Percentiles rank a stretch among this genome's conserved stretches.
These are phyloP conservation scores for Gnaphalium uliginosum DNA, from an alignment of 129 eudicot genomes.

Conservation along the genomic window DNA sequence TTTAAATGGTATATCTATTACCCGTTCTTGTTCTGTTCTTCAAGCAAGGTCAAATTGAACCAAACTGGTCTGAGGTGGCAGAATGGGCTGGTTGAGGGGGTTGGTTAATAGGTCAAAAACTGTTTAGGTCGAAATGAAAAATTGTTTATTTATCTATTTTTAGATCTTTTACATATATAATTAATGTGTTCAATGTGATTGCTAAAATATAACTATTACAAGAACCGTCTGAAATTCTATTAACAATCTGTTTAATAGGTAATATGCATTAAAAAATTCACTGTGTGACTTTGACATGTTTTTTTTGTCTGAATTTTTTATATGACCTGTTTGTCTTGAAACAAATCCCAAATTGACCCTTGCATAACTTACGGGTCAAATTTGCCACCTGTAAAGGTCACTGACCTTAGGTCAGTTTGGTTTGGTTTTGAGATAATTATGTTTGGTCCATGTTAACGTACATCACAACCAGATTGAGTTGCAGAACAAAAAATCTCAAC, in stretches of 20 bases:
- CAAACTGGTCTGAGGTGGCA: neutral
- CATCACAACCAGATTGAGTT: no score
- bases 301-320: neutral
- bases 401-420: no score
- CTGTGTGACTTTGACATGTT: neutral
- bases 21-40: no score
- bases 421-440: constrained; percentile 2
- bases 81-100: neutral
- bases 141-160: neutral
- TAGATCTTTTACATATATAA: neutral
- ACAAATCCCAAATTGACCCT: neutral
- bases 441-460: neutral
- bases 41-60: neutral
- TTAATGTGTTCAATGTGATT: neutral
- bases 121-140: neutral
- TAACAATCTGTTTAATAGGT: neutral
- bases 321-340: neutral
- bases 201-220: neutral
- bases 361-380: neutral
- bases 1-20: no score
- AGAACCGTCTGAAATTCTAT: no score
- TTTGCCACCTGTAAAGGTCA: neutral
- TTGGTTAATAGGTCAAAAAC: neutral
- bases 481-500: neutral
- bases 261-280: neutral